Base-by-base conservation (phyloP, 225 moss, liverwort and hornwort genomes). In the Physcomitrellopsis africana region DNA sequence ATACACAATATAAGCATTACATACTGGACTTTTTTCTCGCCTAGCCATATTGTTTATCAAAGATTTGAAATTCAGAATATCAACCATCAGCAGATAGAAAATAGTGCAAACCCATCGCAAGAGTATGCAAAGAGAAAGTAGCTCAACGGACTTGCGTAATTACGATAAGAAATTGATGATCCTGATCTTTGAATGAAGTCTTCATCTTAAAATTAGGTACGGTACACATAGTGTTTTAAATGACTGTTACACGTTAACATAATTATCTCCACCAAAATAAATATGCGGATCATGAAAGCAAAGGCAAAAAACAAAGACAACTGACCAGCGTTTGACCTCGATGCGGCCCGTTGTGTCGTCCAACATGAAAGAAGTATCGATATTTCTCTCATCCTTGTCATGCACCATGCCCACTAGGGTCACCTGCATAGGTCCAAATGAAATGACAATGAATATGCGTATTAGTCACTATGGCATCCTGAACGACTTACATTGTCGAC, bases 291-390 rank as follows among this genome's bases (percentile, higher is more conserved):
- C 11, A 59, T 10, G 14, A 5, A 67, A 45, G 56, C 9, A 72
- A 63, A 12, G 26, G 26, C 54, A 9, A 53, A 59, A 57, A 27
- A 42, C 0, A 59, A 54, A 12, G 54, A 69, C 9, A 46, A 81
- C 86, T 76, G 44, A 99, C 99, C 99, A 99, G 75, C 94, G 93
- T 55, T 95, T 99, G n/a, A 93, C 74, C 85, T 99, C 93, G 71
- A 99, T 95, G 51, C 78, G 89, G 70, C 99, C 99, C 5, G 95
- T 99, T 61, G 89, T 83, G 74, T 99, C 99, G 70, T 99, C 99
- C 74, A 99, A 70, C 67, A 74, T 72, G 69, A 99, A 99, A 55
- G 92, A 92, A 11, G 95, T 89, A 78, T 99, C 99, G 41, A 95
- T 99, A 16, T 68, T 86, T 78, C 95, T 93, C 77, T 99, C 95